phyloP scores from a whole-genome alignment of 306 rosid genomes.

The Prosopis cineraria region DNA sequence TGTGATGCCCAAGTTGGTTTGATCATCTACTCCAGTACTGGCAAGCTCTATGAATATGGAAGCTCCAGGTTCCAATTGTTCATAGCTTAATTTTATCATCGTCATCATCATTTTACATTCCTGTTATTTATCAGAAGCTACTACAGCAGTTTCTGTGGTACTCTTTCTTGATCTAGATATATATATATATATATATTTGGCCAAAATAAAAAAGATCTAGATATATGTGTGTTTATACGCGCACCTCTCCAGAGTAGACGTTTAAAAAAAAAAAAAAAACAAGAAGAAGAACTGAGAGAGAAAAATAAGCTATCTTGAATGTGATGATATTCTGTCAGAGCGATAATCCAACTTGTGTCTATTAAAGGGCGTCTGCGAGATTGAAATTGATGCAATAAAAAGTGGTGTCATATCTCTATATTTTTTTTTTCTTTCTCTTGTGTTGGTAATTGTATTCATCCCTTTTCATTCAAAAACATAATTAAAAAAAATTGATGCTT shows the following conservation, averaged over 20 bases:
- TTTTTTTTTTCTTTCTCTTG: neutral
- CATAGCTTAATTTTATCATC: no score
- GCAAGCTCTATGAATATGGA: conserved; percentile 42
- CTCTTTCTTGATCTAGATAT: neutral
- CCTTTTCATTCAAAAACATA: neutral
- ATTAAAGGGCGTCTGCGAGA: neutral
- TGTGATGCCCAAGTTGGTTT: conserved; percentile 51
- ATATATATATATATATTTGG: no score
- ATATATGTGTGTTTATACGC: no score
- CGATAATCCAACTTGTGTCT: neutral
- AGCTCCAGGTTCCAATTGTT: conserved; percentile 31
- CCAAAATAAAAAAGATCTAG: no score
- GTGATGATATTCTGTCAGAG: neutral
- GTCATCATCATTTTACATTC: no score
- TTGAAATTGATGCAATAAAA: neutral
- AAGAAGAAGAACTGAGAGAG: no score
- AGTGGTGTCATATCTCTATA: neutral
- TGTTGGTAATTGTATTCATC: neutral
- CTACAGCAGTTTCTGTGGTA: neutral
- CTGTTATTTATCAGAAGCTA: neutral
- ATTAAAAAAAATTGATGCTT: no score
- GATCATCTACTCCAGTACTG: conserved; percentile 41
- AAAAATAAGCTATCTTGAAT: neutral
- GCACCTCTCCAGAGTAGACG: neutral
- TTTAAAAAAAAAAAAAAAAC: neutral